Evolutionary conservation across 257 asterid genomes (phyloP).

Genomic region (Ajuga chamaepitys): DNA sequence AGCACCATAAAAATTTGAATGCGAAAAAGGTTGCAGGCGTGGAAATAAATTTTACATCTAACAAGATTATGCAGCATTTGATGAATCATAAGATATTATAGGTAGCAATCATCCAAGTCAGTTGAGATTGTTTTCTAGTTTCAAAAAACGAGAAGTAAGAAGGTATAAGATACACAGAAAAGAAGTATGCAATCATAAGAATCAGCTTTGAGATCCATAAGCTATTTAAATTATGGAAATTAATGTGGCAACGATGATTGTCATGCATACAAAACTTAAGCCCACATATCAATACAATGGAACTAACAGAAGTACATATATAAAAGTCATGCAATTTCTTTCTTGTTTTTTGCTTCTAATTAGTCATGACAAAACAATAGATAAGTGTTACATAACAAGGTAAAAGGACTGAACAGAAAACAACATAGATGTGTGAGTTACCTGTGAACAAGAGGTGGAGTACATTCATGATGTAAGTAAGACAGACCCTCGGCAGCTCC

Average conservation of each 20-base stretch:
- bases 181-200: no score
- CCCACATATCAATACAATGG: not conserved
- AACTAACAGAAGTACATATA: not conserved
- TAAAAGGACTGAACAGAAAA: not conserved
- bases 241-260: not conserved
- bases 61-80: not conserved
- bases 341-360: no score
- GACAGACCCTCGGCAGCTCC: conserved; percentile 89
- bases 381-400: not conserved
- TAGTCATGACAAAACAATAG: not conserved
- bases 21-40: not conserved
- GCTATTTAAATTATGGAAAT: not conserved
- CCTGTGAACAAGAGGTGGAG: conserved; percentile 95
- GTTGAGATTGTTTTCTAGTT: not conserved
- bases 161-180: not conserved
- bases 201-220: not conserved
- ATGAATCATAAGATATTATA: not conserved
- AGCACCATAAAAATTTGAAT: not conserved
- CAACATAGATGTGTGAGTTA: conserved; percentile 18
- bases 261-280: not conserved
- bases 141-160: not conserved
- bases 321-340: not conserved
- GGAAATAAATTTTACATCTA: not conserved
- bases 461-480: conserved; percentile 83
- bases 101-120: not conserved